Percentiles rank a stretch among this genome's conserved stretches.
phyloP scores from a whole-genome alignment of 345 rosid species.

The Triadica sebifera region DNA sequence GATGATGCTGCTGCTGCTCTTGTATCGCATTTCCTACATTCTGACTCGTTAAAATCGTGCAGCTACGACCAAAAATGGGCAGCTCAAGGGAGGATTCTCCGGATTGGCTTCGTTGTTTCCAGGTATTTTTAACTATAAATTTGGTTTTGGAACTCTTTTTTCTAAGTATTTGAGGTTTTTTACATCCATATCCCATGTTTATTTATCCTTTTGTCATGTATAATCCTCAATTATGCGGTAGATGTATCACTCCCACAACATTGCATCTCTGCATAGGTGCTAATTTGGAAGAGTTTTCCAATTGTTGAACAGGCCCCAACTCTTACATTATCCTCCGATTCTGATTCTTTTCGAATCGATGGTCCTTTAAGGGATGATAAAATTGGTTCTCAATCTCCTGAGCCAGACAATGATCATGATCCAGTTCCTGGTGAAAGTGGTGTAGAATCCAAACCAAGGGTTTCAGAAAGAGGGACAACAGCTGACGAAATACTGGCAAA shows the following conservation, averaged over 20 bases:
- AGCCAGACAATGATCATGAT: constrained; percentile 21
- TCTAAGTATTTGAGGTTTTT: neutral
- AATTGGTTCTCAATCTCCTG: constrained; percentile 28
- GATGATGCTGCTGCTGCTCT: no score
- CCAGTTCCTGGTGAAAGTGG: constrained; percentile 18
- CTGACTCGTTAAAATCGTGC: neutral
- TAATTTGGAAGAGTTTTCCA: neutral
- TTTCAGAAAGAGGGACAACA: constrained; percentile 26
- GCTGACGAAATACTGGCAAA: constrained; percentile 27
- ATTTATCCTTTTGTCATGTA: neutral
- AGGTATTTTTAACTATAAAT: constrained; percentile 34
- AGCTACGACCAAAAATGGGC: constrained; percentile 39
- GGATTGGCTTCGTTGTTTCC: constrained; percentile 70
- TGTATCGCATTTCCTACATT: neutral
- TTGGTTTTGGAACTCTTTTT: neutral
- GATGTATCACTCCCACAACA: neutral
- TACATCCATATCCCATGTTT: neutral
- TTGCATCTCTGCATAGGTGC: neutral
- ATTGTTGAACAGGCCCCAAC: constrained; percentile 53
- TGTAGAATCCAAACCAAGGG: constrained; percentile 23
- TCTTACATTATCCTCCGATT: constrained; percentile 52
- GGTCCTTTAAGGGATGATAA: constrained; percentile 36
- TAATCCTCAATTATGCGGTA: neutral
- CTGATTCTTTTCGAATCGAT: constrained; percentile 44
- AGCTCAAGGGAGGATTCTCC: constrained; percentile 72